Conservation (phyloP, 257 asterid species). For the Fraxinus pennsylvanica region DNA sequence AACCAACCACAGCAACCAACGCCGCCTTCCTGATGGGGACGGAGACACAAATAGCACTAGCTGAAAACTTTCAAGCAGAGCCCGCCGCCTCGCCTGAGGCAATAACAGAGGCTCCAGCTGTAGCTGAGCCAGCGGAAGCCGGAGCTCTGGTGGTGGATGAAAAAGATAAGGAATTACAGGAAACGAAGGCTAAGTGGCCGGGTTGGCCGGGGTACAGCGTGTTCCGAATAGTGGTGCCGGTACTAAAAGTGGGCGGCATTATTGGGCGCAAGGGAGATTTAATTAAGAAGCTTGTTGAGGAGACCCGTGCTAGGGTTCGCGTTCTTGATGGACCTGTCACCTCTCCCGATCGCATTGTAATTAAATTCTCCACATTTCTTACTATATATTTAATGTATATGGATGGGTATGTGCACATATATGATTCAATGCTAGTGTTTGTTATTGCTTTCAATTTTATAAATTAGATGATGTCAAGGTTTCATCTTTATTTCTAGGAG, state of each 20-base stretch:
- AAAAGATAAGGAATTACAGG: not conserved
- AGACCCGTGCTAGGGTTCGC: conserved; percentile 42
- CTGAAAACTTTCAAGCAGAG: not conserved
- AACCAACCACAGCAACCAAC: not conserved
- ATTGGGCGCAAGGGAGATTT: conserved; percentile 57
- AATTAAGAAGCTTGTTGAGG: conserved; percentile 47
- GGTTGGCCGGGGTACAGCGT: conserved; percentile 57
- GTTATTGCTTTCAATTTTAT: not conserved
- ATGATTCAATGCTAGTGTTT: not conserved
- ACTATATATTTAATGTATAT: too few relatives aligned
- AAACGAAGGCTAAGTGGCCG: conserved; percentile 38
- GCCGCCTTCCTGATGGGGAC: not conserved
- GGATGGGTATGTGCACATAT: not conserved
- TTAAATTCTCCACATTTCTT: not conserved
- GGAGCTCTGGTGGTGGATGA: conserved; percentile 13
- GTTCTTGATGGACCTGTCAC: conserved; percentile 44
- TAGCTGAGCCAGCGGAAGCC: not conserved
- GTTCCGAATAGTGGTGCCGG: conserved; percentile 45
- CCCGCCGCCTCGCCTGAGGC: not conserved
- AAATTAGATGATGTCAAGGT: not conserved
- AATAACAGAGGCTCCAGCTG: not conserved
- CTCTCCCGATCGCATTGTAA: conserved; percentile 48
- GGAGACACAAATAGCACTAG: not conserved
- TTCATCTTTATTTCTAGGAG: not conserved
- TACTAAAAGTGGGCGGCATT: conserved; percentile 48